Evolutionary conservation across 1,139 yeast genomes (phyloP), one percentile per base, ranked within the genome.

Genomic region (Yamadazyma blattariae): DNA sequence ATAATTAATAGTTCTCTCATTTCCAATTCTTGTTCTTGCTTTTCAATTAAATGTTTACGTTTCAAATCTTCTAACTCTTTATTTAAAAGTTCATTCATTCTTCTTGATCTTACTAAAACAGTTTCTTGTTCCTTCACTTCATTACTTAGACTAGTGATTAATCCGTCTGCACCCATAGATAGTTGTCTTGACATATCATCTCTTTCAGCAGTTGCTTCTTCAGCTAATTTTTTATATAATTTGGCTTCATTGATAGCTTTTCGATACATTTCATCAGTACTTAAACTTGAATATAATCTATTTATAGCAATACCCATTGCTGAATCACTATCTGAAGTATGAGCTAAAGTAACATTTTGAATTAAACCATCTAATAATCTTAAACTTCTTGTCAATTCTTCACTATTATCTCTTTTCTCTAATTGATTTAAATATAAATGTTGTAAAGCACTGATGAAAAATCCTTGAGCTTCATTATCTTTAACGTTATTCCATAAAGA

Each of bases 191-290:
- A 75, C 62, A 90, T 71, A 30, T 80, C 82, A 50, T 88, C 96
- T 37, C 94, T 73, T 55, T 90, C 97, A 1, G 95, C 94, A 27
- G 78, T 74, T 7, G 95, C 86, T 49, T 84, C 89, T 48, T 85
- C 95, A 0, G 87, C 85, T 28, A 74, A 69, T 48, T 77, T 80
- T 31, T 77, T 76, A 29, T 82, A 62, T 20, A 75, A 80, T 45
- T 81, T 80, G 13, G 83, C 81, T 46, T 90, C 97, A 30, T 74
- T 60, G 36, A 84, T 67, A 0, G 96, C 95, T 39, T 82, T 73
- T 36, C 85, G 70, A 15, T 96, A 96, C 57, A 84, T 85, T 41
- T 89, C 96, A 58, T 92, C 98, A 0, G 96, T 87, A 47, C 82
- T 82, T 57, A 90, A 73, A n/a, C 89, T 75, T 35, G 88, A 79